phyloP scores from a whole-genome alignment of 371 early-diverging fungal genomes.

The Dipsacomyces acuminosporus region DNA sequence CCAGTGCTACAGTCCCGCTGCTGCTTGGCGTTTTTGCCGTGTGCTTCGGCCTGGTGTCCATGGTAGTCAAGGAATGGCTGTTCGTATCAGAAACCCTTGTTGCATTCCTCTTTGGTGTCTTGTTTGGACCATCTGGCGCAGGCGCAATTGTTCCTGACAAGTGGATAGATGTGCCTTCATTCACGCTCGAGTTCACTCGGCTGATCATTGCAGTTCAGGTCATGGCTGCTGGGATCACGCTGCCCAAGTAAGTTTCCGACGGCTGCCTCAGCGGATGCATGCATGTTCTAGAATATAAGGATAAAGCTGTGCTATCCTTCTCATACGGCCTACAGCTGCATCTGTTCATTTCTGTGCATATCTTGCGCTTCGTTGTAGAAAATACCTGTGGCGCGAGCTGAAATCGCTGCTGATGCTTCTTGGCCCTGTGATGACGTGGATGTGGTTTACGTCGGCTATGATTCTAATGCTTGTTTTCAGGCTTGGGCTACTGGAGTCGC shows the following conservation, averaged over 20 bases:
- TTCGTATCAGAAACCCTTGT: constrained; percentile 89
- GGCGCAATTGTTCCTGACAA: constrained; percentile 56
- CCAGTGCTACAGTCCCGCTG: constrained; percentile 32
- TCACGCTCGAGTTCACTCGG: constrained; percentile 67
- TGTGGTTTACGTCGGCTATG: constrained; percentile 77
- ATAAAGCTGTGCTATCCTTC: too few species aligned
- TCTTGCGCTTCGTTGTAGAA: constrained; percentile 4
- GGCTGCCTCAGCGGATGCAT: too few species aligned
- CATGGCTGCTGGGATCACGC: constrained; percentile 77
- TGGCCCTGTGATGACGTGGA: constrained; percentile 76
- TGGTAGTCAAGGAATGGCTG: constrained; percentile 83
- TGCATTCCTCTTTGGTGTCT: constrained; percentile 78
- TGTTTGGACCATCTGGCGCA: constrained; percentile 67
- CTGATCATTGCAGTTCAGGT: constrained; percentile 80
- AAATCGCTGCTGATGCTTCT: constrained; percentile 69
- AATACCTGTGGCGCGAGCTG: constrained; percentile 59
- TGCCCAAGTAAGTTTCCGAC: constrained; percentile 52
- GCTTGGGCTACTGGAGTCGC: constrained; percentile 54
- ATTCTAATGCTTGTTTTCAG: constrained; percentile 55
- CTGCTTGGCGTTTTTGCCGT: constrained; percentile 79
- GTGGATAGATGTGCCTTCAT: constrained; percentile 46
- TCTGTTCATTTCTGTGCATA: too few species aligned
- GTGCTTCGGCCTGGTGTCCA: constrained; percentile 80
- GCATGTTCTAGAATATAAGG: too few species aligned
- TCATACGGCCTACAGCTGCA: too few species aligned